phyloP scores from a whole-genome alignment of 2,329 filamentous ascomycete genomes.

The Claviceps digitariae region DNA sequence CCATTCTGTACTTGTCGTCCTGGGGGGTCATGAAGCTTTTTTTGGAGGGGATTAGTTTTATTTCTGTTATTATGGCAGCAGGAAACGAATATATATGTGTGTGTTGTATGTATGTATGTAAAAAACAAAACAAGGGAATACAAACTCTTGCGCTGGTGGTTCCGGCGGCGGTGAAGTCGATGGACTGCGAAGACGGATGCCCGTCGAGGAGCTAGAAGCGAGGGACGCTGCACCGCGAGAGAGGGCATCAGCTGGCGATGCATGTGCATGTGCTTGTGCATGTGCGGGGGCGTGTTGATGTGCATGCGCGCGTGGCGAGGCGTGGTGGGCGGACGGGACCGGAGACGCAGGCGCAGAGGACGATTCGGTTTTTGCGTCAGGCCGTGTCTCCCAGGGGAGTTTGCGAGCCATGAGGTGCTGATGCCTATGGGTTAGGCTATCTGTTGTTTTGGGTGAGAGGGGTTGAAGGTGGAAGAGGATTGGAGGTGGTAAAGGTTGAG shows the following conservation, averaged over 20 bases:
- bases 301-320: too few species aligned
- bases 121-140: too few species aligned
- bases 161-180: conserved; percentile 40
- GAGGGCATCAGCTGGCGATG: too few species aligned
- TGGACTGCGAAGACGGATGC: conserved; percentile 18
- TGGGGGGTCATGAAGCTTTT: conserved; percentile 50
- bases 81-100: too few species aligned
- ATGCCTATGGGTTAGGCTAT: too few species aligned
- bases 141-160: conserved; percentile 31
- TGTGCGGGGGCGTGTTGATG: too few species aligned
- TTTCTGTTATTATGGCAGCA: not conserved
- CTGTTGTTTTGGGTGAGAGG: not conserved
- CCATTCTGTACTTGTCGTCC: conserved; percentile 71
- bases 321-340: not conserved
- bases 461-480: too few species aligned
- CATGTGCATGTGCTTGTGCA: too few species aligned
- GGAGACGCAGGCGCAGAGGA: not conserved
- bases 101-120: too few species aligned
- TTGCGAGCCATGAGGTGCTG: conserved; percentile 4
- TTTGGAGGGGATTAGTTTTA: too few species aligned
- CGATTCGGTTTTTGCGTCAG: not conserved
- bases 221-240: not conserved
- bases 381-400: conserved; percentile 4
- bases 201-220: not conserved
- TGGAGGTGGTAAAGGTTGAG: too few species aligned